Evolutionary conservation across 805 yeast species (phyloP), one percentile per base, ranked within the genome.

Genomic region (Candida nemodendra): DNA sequence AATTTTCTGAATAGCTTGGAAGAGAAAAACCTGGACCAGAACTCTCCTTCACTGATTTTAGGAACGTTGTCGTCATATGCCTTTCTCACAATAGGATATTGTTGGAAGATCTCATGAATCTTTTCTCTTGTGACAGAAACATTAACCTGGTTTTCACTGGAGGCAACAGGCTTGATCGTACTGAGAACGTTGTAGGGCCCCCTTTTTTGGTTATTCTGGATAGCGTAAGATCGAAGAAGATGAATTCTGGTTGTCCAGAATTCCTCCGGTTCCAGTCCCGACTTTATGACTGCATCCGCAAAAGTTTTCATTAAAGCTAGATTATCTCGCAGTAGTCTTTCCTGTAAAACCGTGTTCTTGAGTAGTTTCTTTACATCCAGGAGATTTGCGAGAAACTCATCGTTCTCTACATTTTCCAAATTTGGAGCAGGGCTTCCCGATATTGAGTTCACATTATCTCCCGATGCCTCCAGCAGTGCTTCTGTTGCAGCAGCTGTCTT

Each of bases 171-270:
- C 54, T 85, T 87, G 46, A 93, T 91, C 0, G 98, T 88, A 30
- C 95, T 84, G 36, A 93, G 66, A 0, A 93, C 98, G 56, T 93
- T 93, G 59, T 90, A 93, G 0, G 96, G 93, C 0, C 99, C 99
- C 34, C 83, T 71, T 47, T 85, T 84, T 56, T 93, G 99, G 15
- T 88, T 76, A 13, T 78, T 75, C 7, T 91, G 77, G 46, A 93
- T 73, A 0, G 97, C 96, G 64, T 77, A 87, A 0, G 96, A 88
- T 37, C 98, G 68, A 38, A 93, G 62, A 18, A 84, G 70, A 51
- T 87, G 86, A 9, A 89, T 68, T 47, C 97, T 67, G 5, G 90
- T 81, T 1, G 79, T 71, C 97, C 97, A 90, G 61, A 90, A 90
- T 51, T 89, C 88, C 27, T 76, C 76, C 0, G 95, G 86, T 4